These are phyloP conservation scores for Aspergillus terreus DNA, from an alignment of 2,329 filamentous ascomycete genomes.

Conservation along the genomic window DNA sequence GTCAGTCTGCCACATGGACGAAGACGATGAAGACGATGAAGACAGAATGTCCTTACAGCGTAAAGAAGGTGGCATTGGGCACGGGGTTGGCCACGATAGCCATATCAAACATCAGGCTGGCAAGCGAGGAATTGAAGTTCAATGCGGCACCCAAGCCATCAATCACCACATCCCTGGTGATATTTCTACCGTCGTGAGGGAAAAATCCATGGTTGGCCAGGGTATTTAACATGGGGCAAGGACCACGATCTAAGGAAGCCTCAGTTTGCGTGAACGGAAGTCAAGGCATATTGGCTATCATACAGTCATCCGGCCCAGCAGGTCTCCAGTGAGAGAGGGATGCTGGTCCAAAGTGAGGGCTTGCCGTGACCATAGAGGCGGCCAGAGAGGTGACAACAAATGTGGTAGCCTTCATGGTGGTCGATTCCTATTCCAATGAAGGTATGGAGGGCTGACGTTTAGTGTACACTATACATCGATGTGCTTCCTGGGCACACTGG, in stretches of 20 bases:
- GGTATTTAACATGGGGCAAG: conserved; percentile 52
- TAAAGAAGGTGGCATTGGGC: conserved; percentile 19
- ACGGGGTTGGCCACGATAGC: conserved; percentile 16
- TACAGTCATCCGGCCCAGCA: neutral
- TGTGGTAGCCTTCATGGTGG: too few relatives aligned
- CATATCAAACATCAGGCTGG: conserved; percentile 17
- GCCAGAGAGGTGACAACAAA: neutral
- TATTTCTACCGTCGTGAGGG: conserved; percentile 44
- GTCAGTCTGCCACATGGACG: neutral
- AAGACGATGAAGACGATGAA: neutral
- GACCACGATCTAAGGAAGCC: conserved; percentile 21
- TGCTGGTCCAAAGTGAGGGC: neutral
- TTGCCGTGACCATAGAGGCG: neutral
- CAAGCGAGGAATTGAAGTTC: conserved; percentile 17
- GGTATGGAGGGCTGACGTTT: too few relatives aligned
- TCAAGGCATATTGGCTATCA: neutral
- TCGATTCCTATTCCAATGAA: too few relatives aligned
- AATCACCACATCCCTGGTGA: conserved; percentile 23
- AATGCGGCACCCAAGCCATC: conserved; percentile 5
- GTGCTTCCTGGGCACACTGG: too few relatives aligned
- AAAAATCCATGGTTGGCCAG: conserved; percentile 52
- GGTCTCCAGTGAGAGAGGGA: neutral
- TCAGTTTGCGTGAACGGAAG: neutral
- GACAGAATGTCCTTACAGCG: conserved; percentile 6
- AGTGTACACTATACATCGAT: too few relatives aligned